Conservation (phyloP, 768 basidiomycete genomes). For the Lentinula guzmanii region DNA sequence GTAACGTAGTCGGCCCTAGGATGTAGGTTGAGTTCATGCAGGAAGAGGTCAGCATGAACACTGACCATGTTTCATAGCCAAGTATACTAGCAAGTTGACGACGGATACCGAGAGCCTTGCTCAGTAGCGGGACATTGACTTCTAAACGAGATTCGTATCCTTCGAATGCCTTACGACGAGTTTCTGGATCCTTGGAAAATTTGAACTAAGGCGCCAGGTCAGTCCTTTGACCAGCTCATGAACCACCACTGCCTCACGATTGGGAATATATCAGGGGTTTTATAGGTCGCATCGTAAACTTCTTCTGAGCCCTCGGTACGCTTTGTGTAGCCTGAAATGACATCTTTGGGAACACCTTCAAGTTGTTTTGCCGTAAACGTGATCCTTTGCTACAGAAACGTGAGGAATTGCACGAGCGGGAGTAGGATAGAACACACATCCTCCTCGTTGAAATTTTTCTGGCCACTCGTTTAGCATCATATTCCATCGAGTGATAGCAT, state of each 20-base stretch:
- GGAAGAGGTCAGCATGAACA: not conserved
- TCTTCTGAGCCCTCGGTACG: slow-evolving; percentile 52
- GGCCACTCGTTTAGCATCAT: not conserved
- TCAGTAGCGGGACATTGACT: slow-evolving; percentile 66
- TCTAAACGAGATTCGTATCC: slow-evolving; percentile 64
- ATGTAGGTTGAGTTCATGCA: not conserved
- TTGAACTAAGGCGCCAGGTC: slow-evolving; percentile 50
- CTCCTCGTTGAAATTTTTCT: slow-evolving; percentile 92
- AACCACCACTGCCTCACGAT: slow-evolving; percentile 37
- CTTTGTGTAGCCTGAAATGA: slow-evolving; percentile 71
- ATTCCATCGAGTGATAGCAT: not conserved
- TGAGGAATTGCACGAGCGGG: not conserved
- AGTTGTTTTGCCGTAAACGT: slow-evolving; percentile 69
- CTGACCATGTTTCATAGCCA: slow-evolving; percentile 65
- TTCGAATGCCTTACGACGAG: slow-evolving; percentile 60
- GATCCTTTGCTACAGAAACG: slow-evolving; percentile 41
- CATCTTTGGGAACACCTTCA: slow-evolving; percentile 74
- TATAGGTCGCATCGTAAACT: slow-evolving; percentile 71
- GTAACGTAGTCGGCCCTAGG: slow-evolving; percentile 72
- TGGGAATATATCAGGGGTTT: slow-evolving; percentile 79
- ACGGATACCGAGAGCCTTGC: slow-evolving; percentile 63
- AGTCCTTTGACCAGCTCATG: not conserved
- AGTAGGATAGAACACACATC: slow-evolving; percentile 35
- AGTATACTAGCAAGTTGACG: slow-evolving; percentile 63
- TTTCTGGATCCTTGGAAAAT: slow-evolving; percentile 66